These are phyloP conservation scores for Pouteria campechiana DNA, from an alignment of 179 eudicot species.

Conservation along the genomic window DNA sequence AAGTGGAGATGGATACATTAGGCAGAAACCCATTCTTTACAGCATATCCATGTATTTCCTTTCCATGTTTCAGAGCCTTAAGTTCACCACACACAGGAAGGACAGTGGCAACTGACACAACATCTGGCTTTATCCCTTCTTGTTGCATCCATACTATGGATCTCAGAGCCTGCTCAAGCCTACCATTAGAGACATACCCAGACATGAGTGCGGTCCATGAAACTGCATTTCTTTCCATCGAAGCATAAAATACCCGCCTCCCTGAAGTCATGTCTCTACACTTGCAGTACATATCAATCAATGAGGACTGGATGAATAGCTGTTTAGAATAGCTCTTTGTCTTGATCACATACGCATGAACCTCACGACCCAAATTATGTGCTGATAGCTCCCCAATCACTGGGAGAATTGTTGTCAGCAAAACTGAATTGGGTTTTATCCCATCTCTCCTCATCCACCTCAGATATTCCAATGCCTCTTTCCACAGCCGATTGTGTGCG, in stretches of 20 bases:
- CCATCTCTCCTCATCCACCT: constrained; percentile 64
- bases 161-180: constrained; percentile 72
- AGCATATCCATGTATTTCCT: constrained; percentile 57
- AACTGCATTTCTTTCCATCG: constrained; percentile 49
- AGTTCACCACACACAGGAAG: constrained; percentile 63
- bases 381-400: constrained; percentile 55
- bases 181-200: constrained; percentile 62
- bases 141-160: constrained; percentile 85
- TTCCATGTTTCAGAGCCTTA: constrained; percentile 60
- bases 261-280: constrained; percentile 69
- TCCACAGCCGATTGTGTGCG: constrained; percentile 50
- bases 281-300: constrained; percentile 92
- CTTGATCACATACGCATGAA: constrained; percentile 69
- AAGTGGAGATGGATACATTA: constrained; percentile 51
- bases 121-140: constrained; percentile 84
- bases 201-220: constrained; percentile 88
- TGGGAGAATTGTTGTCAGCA: constrained; percentile 59
- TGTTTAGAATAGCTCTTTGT: constrained; percentile 43
- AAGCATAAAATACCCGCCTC: constrained; percentile 51
- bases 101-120: constrained; percentile 68
- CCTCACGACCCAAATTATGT: constrained; percentile 48
- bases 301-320: constrained; percentile 54
- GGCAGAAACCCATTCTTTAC: constrained; percentile 49
- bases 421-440: constrained; percentile 49
- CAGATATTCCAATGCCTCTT: constrained; percentile 39